phyloP scores from a whole-genome alignment of 352 stramenopile species.

The Globisporangium canariense region DNA sequence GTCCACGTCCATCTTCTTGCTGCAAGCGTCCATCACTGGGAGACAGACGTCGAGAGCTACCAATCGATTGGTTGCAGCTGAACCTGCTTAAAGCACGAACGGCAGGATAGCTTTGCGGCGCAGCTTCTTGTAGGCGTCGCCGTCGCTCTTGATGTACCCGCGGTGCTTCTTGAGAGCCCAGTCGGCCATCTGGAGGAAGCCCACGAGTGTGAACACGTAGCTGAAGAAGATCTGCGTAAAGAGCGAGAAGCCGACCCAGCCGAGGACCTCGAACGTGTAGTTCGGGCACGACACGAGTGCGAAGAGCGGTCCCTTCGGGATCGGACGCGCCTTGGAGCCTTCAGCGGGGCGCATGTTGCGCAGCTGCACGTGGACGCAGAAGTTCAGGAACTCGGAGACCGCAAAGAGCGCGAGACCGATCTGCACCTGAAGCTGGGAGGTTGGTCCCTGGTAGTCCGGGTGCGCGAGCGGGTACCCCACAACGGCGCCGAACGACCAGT shows the following conservation, averaged over 20 bases:
- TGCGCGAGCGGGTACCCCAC: constrained; percentile 85
- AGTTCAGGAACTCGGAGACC: constrained; percentile 81
- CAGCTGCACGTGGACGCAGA: constrained; percentile 83
- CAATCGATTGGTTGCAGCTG: background rate
- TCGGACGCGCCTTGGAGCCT: constrained; percentile 65
- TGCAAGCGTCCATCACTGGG: background rate
- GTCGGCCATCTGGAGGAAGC: constrained; percentile 87
- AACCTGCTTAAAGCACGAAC: constrained; percentile 62
- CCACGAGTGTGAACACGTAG: constrained; percentile 83
- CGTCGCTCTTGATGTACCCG: constrained; percentile 85
- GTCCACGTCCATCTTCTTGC: background rate
- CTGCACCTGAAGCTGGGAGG: constrained; percentile 48
- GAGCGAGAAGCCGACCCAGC: constrained; percentile 87
- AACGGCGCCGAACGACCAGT: constrained; percentile 81
- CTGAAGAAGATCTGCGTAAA: constrained; percentile 81
- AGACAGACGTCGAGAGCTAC: background rate
- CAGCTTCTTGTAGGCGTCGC: constrained; percentile 87
- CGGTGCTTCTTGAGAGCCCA: constrained; percentile 89
- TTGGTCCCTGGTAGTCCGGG: constrained; percentile 55
- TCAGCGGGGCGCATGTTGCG: constrained; percentile 73
- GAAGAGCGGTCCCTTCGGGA: constrained; percentile 76
- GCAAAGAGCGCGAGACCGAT: constrained; percentile 57
- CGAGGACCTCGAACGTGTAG: constrained; percentile 89
- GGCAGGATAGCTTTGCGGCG: constrained; percentile 82
- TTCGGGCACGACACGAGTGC: constrained; percentile 87